Evolutionary conservation across 352 stramenopile species (phyloP).

Genomic region (Pythium aphanidermatum): DNA sequence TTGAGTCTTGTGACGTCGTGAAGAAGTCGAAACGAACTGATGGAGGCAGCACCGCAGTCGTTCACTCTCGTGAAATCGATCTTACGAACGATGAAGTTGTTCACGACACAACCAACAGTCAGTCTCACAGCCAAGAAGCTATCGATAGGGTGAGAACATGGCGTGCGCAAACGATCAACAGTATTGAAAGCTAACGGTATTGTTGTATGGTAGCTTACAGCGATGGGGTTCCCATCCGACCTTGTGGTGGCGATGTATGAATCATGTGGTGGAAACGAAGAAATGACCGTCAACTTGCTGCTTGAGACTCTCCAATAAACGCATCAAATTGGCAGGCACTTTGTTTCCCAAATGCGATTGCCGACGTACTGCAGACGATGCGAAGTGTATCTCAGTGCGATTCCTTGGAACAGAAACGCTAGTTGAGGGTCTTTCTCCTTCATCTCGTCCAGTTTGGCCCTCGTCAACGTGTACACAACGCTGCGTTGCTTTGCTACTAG

Average conservation of each 20-base stretch:
- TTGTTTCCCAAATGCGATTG: slow-evolving; percentile 83
- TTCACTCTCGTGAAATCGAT: slow-evolving; percentile 4
- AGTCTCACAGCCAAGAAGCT: slow-evolving; percentile 5
- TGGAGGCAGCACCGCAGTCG: not conserved
- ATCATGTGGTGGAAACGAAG: slow-evolving; percentile 49
- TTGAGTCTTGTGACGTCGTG: slow-evolving; percentile 4
- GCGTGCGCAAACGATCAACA: too few species aligned
- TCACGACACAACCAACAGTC: not conserved
- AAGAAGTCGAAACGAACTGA: too few species aligned
- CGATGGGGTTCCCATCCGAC: slow-evolving; percentile 53
- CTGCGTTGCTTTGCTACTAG: slow-evolving; percentile 48
- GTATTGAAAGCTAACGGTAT: not conserved
- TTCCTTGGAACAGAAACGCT: slow-evolving; percentile 70
- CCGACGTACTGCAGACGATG: slow-evolving; percentile 74
- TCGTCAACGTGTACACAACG: slow-evolving; percentile 64
- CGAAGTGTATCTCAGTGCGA: slow-evolving; percentile 69
- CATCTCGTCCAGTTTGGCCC: slow-evolving; percentile 58
- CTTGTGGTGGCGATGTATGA: slow-evolving; percentile 51
- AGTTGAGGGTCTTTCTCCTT: slow-evolving; percentile 48
- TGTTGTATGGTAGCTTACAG: slow-evolving; percentile 30
- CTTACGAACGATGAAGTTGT: slow-evolving; percentile 1
- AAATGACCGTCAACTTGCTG: slow-evolving; percentile 44
- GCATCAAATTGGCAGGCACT: slow-evolving; percentile 60
- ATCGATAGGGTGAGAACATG: slow-evolving; percentile 47
- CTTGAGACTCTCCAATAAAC: slow-evolving; percentile 36